Base-by-base conservation (phyloP, 108 stramenopile species). In the Cyclotella atomus region DNA sequence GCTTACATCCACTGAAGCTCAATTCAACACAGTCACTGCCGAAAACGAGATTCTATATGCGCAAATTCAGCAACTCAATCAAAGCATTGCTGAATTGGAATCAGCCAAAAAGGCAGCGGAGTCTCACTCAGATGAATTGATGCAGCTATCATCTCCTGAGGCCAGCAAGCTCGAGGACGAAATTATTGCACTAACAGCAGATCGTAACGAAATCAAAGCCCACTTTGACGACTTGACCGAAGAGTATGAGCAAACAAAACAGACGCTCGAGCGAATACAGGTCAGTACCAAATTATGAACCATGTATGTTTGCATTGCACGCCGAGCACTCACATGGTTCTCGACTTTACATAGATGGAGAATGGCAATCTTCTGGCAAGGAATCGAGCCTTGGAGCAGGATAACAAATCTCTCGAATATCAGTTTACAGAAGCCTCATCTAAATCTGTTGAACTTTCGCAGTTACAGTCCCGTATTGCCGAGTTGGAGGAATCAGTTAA, bases 381-480 rank as follows among this genome's bases (percentile, higher is more conserved):
- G 44, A 80, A 80, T 50, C 71, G 68, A n/a, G 68, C 72, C 21
- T 45, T 73, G 17, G 72, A 80, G 45, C 79, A 73, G 24, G 79
- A 80, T 29, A 80, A 73, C 25, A 80, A 73, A 55, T 65, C 47
- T 47, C 61, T 80, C 19, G 72, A 80, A 41, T 52, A 64, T 21
- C 79, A 80, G 47, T 64, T 62, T 34, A 19, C 27, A 2, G 71
- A 73, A 25, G 64, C 64, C 16, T 59, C 64, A 12, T 27, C 54
- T 3, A 65, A 74, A 65, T 46, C 20, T 19, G 28, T 9, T 12
- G 15, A 56, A 20, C 19, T 57, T 28, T 33, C 30, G 24, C 49
- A 43, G n/a, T 24, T 77, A 24, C 27, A 81, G 49, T n/a, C 33
- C 34, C 59, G 64, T 38, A 38, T 81, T 17, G 50, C 20, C 15